These are phyloP conservation scores for Sarocladium brachiariae DNA, from an alignment of 2,329 filamentous ascomycete species.

Conservation along the genomic window DNA sequence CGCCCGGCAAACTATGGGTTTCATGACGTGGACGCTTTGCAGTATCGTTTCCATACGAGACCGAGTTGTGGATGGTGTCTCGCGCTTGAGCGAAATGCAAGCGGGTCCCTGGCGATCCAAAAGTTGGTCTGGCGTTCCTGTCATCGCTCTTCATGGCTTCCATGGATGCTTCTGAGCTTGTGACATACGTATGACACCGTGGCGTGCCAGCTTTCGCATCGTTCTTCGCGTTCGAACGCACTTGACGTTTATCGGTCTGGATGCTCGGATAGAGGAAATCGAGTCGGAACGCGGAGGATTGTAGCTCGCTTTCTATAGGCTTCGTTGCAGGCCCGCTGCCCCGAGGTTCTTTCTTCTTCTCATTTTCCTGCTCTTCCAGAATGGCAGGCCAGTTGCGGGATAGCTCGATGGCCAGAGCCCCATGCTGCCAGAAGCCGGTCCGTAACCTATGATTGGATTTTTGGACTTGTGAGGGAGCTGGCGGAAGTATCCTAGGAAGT, in stretches of 20 bases:
- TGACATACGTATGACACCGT: background rate
- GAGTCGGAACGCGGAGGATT: slow-evolving; percentile 43
- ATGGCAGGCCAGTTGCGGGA: slow-evolving; percentile 29
- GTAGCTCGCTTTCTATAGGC: slow-evolving; percentile 23
- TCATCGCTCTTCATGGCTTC: no score
- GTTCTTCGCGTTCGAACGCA: background rate
- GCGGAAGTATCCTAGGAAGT: slow-evolving; percentile 44
- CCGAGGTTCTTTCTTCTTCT: background rate
- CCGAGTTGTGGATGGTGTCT: no score
- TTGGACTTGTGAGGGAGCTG: slow-evolving; percentile 27
- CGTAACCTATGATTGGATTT: slow-evolving; percentile 35
- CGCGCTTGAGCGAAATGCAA: no score
- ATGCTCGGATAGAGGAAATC: slow-evolving; percentile 49
- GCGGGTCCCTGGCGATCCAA: no score
- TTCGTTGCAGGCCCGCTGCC: slow-evolving; percentile 13
- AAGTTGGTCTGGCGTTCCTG: no score
- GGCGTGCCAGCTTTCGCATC: background rate
- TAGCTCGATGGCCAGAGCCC: slow-evolving; percentile 42
- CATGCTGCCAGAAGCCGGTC: slow-evolving; percentile 48
- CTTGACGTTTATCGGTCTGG: background rate
- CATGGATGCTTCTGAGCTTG: no score
- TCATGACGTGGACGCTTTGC: no score
- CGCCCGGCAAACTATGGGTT: no score
- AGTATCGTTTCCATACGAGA: no score
- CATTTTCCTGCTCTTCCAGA: background rate